A percentile compares a stretch with the other conserved stretches of the same genome.
Evolutionary conservation across 2,329 filamentous ascomycete species (phyloP).

Genomic region (Ophiocordyceps camponoti-leonardi): DNA sequence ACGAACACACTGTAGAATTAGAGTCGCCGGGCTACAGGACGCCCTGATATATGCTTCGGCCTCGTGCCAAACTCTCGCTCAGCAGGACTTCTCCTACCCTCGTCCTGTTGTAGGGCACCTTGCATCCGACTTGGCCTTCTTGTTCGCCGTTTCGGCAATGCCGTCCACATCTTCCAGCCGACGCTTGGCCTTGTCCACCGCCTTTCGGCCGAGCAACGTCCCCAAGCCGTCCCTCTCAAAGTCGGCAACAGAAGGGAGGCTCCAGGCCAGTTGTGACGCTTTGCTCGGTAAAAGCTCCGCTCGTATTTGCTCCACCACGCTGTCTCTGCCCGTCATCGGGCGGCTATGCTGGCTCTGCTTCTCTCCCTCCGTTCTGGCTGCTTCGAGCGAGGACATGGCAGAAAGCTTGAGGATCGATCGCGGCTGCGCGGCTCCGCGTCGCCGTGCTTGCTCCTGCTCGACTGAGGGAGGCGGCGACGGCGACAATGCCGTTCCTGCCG

Average conservation of each 20-base stretch:
- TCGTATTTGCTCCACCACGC: slow-evolving; percentile 12
- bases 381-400: slow-evolving; percentile 3
- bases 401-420: slow-evolving; percentile 17
- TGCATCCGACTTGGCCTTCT: slow-evolving; percentile 2
- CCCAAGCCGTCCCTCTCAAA: slow-evolving; percentile 7
- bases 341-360: slow-evolving; percentile 4
- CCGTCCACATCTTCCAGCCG: not conserved
- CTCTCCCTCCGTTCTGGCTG: not conserved
- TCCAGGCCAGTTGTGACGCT: slow-evolving; percentile 2
- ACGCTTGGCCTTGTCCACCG: not conserved
- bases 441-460: slow-evolving; percentile 17
- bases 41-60: not conserved
- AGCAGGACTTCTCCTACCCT: not conserved
- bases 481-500: slow-evolving; percentile 3
- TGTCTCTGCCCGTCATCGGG: slow-evolving; percentile 5
- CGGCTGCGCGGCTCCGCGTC: slow-evolving; percentile 12
- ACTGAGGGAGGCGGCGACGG: slow-evolving; percentile 14
- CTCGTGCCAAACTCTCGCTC: not conserved
- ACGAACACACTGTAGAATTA: not conserved
- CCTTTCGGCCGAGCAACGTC: not conserved
- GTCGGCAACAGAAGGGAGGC: slow-evolving; percentile 10
- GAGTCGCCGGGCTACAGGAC: not conserved
- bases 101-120: no score
- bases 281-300: slow-evolving; percentile 7
- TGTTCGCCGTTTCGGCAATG: slow-evolving; percentile 1